Conservation (phyloP, 805 yeast species). For the Candida dendrica region DNA sequence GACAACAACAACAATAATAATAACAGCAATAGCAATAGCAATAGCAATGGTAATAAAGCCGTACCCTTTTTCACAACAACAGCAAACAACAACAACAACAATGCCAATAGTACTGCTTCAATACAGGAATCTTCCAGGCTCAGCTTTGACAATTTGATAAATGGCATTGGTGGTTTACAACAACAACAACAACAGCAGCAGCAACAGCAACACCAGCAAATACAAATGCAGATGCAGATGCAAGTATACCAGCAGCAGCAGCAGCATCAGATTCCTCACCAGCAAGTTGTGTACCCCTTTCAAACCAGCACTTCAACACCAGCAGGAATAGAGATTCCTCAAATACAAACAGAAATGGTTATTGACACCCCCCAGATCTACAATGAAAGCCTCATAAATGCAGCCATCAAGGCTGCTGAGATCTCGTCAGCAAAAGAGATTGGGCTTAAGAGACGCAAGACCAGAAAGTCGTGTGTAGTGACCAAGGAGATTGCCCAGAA, state of each 20-base stretch:
- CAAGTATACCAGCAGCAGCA: neutral
- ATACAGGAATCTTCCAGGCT: too few species aligned
- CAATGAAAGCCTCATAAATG: conserved; percentile 4
- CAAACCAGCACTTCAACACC: neutral
- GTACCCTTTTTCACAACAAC: too few species aligned
- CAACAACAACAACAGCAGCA: neutral
- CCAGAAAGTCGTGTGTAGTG: conserved; percentile 6
- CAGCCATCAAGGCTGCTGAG: conserved; percentile 12
- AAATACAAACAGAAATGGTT: neutral
- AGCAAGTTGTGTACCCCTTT: too few species aligned
- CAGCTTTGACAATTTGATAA: too few species aligned
- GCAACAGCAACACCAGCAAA: neutral
- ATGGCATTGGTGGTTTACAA: too few species aligned
- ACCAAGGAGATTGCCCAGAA: conserved; percentile 6
- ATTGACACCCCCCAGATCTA: neutral
- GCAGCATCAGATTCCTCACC: too few species aligned
- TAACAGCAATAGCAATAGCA: too few species aligned
- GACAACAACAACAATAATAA: neutral
- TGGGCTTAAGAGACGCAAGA: conserved; percentile 5
- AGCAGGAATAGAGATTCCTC: neutral
- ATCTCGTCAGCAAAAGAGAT: conserved; percentile 5
- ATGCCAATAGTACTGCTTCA: too few species aligned
- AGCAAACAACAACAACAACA: too few species aligned
- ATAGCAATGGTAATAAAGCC: too few species aligned
- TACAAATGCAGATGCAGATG: too few species aligned